These are phyloP conservation scores for Acer negundo DNA, from an alignment of 345 rosid genomes.

Conservation along the genomic window DNA sequence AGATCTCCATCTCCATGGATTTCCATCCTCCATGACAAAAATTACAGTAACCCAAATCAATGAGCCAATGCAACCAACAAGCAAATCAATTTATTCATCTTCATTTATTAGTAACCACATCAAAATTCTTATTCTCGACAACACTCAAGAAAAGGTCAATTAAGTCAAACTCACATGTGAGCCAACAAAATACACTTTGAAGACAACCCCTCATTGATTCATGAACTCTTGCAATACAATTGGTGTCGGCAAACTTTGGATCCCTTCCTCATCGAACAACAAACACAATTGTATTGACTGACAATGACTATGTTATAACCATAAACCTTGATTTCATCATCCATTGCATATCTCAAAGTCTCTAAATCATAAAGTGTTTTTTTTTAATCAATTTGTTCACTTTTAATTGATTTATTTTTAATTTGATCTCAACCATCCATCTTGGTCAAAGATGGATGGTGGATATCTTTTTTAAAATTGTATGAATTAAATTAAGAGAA, in stretches of 20 bases:
- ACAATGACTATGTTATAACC: conserved; percentile 50
- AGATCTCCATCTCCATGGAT: no score
- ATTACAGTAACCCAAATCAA: no score
- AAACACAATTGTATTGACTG: conserved; percentile 51
- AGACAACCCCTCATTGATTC: conserved; percentile 65
- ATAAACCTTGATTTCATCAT: conserved; percentile 42
- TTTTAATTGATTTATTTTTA: no score
- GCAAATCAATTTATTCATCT: no score
- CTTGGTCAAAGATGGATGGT: no score
- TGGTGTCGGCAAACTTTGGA: conserved; percentile 41
- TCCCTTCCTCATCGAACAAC: conserved; percentile 56
- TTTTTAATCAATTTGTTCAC: no score
- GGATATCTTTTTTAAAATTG: no score
- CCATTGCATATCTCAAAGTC: conserved; percentile 28
- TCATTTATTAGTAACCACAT: no score
- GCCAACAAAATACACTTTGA: conserved; percentile 65
- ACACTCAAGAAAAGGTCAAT: conserved; percentile 50
- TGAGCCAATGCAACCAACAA: no score
- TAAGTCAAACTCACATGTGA: conserved; percentile 46
- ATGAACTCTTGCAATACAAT: conserved; percentile 67
- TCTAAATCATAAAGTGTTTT: conserved; percentile 24
- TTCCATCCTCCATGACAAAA: no score
- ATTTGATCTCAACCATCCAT: no score
- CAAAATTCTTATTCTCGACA: conserved; percentile 28
- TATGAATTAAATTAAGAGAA: no score